Evolutionary conservation across 345 rosid species (phyloP).

Genomic region (Mercurialis annua): DNA sequence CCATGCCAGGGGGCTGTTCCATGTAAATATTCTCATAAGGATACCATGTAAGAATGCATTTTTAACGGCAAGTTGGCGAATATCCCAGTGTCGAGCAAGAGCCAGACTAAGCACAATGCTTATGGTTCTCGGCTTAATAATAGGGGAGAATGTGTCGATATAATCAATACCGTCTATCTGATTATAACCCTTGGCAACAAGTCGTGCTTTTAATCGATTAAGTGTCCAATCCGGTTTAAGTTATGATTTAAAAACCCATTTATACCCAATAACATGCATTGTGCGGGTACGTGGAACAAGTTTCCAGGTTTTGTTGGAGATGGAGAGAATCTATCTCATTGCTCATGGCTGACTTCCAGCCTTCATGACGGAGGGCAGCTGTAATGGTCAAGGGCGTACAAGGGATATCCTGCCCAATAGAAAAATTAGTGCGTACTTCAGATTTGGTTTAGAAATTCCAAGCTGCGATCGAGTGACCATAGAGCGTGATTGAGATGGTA

Average conservation of each 20-base stretch:
- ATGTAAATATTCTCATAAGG: no score
- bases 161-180: neutral
- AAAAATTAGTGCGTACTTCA: neutral
- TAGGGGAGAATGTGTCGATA: neutral
- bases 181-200: neutral
- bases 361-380: neutral
- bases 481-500: neutral
- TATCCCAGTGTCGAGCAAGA: neutral
- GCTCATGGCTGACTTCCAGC: neutral
- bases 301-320: neutral
- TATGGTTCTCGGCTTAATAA: neutral
- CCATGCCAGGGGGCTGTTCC: neutral
- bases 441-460: neutral
- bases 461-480: neutral
- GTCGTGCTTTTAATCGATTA: neutral
- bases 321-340: no score
- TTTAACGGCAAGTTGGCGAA: neutral
- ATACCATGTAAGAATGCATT: no score
- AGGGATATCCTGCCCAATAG: neutral
- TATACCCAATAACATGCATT: neutral
- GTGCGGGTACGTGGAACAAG: neutral
- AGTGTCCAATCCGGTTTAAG: neutral
- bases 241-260: no score
- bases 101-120: neutral
- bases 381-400: neutral